Evolutionary conservation across 2,329 filamentous ascomycete species (phyloP), one percentile per base, ranked within the genome.

Genomic region (Clonostachys solani): DNA sequence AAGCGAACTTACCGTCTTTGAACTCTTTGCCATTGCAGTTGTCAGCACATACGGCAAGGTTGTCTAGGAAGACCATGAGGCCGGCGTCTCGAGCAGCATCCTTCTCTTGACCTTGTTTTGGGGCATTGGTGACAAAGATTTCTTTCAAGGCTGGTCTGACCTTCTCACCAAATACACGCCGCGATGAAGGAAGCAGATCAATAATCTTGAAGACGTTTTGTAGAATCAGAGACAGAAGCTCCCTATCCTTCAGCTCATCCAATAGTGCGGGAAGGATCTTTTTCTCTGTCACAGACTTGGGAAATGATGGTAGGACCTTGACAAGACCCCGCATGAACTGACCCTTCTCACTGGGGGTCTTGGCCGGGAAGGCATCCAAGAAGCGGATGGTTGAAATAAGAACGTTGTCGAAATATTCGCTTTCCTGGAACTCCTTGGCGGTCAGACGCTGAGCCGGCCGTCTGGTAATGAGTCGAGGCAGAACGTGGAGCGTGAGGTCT

Each of bases 361-460:
- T 99, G 34, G 89, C 89, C 0, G 94, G 92, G 49, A 99, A 82
- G 0, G 85, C 81, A 57, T 99, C 94, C 23, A 99, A 73, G 60
- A 99, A 99, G 12, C 94, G 88, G 52, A 99, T 96, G 0, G 94
- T 96, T 0, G 92, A 96, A 18, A 99, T 90, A 5, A 99, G 75
- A 42, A 97, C 89, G 59, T 97, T 99, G 67, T 99, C 91, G 62
- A 99, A 99, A 63, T 95, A 99, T 54, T 89, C 85, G 59, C 91
- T 95, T 64, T 96, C 83, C 61, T 99, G 94, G 56, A 99, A 97
- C 57, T 96, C 92, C 46, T 81, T 83, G 5, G 92, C 91, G 23
- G 84, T 91, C 72, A 97, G 80, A 41, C 94, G 82, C 62, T 95
- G 89, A 4, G 91, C 90, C 4, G 94, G 90, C 47, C 91, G 77